Evolutionary conservation across 192 early-diverging fungal genomes (phyloP).

Genomic region (Rhizophagus sp.): DNA sequence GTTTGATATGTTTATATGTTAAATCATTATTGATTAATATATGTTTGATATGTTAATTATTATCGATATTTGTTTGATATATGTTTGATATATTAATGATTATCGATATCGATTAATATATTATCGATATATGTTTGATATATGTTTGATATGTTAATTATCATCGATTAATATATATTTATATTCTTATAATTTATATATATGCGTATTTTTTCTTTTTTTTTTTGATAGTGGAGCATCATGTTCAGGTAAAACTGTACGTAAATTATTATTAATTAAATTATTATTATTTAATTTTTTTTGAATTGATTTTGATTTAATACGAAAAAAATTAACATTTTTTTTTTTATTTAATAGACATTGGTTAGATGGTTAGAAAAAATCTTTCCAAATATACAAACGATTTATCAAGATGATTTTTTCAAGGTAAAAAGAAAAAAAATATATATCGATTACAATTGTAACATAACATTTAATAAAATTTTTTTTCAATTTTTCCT

Average conservation of each 20-base stretch:
- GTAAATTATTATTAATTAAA: neutral
- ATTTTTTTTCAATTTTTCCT: too few relatives aligned
- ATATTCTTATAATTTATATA: slow-evolving; percentile 2
- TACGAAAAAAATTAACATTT: neutral
- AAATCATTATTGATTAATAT: too few relatives aligned
- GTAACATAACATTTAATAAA: too few relatives aligned
- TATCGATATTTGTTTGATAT: too few relatives aligned
- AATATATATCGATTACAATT: too few relatives aligned
- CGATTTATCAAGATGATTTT: slow-evolving; percentile 78
- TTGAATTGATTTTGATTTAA: neutral
- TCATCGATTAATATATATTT: neutral
- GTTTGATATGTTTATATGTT: neutral
- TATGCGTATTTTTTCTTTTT: neutral
- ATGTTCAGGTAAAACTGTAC: slow-evolving; percentile 72
- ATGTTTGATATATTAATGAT: too few relatives aligned
- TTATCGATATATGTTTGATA: too few relatives aligned
- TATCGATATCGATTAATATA: too few relatives aligned
- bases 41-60: too few relatives aligned
- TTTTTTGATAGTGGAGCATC: slow-evolving; percentile 61
- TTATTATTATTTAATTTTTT: neutral
- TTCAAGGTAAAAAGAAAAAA: slow-evolving; percentile 48
- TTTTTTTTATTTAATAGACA: slow-evolving; percentile 36
- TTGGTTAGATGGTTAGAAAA: slow-evolving; percentile 56
- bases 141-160: too few relatives aligned
- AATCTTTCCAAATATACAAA: slow-evolving; percentile 57